Percentiles rank a stretch among this genome's conserved stretches.
phyloP scores from a whole-genome alignment of 2,329 filamentous ascomycete genomes.

The Chalaropsis ovoidea region DNA sequence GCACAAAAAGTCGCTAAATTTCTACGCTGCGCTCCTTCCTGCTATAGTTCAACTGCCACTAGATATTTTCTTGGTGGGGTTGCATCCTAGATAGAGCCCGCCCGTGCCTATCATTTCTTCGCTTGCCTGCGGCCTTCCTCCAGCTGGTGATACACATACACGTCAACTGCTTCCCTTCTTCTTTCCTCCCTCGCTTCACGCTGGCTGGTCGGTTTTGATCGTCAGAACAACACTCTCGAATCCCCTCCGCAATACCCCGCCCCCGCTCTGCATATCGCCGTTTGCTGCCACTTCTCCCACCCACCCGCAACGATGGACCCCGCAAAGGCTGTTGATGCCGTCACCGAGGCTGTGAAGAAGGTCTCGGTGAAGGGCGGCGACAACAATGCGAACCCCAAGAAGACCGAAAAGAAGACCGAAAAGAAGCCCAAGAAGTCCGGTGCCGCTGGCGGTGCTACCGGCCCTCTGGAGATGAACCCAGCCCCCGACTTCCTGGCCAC shows the following conservation, averaged over 20 bases:
- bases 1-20: constrained; percentile 1
- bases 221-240: neutral
- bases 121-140: neutral
- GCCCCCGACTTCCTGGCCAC: constrained; percentile 70
- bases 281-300: neutral
- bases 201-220: neutral
- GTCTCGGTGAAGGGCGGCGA: constrained; percentile 42
- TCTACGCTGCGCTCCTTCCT: neutral
- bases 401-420: constrained; percentile 38
- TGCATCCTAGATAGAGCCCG: neutral
- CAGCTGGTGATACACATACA: neutral
- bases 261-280: neutral
- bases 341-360: constrained; percentile 51
- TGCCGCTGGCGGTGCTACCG: constrained; percentile 32
- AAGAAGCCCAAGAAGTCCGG: constrained; percentile 39
- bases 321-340: constrained; percentile 40
- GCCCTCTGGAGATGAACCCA: constrained; percentile 41
- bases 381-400: constrained; percentile 20
- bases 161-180: neutral
- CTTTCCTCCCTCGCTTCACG: neutral
- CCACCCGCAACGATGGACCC: constrained; percentile 37
- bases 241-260: neutral
- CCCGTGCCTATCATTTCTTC: constrained; percentile 5
- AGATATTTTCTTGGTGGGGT: constrained; percentile 18
- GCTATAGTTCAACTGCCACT: constrained; percentile 1